Evolutionary conservation across 2,329 filamentous ascomycete genomes (phyloP), one percentile per base, ranked within the genome.

Genomic region (Cladosporium phlei): DNA sequence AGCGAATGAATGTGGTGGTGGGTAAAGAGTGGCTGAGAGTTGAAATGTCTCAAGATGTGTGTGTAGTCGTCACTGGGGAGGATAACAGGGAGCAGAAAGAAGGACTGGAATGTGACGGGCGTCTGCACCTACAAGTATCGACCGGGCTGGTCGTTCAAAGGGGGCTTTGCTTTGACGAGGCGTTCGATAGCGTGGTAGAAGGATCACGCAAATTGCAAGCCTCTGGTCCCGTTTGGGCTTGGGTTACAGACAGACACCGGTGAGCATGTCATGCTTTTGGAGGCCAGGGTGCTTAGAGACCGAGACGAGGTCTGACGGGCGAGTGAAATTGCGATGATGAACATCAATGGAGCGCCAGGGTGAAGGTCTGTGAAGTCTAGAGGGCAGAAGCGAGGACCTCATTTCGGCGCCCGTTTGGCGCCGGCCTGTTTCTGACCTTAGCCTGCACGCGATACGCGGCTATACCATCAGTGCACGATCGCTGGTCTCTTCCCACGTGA

Each of bases 11-110:
- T 27, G 46, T 22, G 32, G 38, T 39, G 33, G 44, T 19, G 32
- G 29, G 22, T 29, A 61, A 58, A 12, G 58, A 61, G 44, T 55
- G 59, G 54, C 53, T 55, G 58, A 59, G 54, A 53, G 54, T 48
- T 39, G 50, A 52, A 46, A 46, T 49, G 47, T 54, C 53, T 55
- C 52, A 47, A 28, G 28, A 33, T 19, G 20, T 37, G 30, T 20
- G 22, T 17, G 8, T n/a, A n/a, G n/a, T 21, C 20, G 27, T 29
- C 14, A 30, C 28, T 32, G 19, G 21, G 39, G 28, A 33, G 21
- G 28, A 32, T n/a, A n/a, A n/a, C n/a, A n/a, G n/a, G 24, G 39
- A 43, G 20, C 5, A n/a, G 19, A 22, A 32, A 29, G 2, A 29
- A 33, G 14, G 28, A 20, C 5, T 19, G 37, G 37, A 39, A 39